These are phyloP conservation scores for Bipolaris oryzae DNA, from an alignment of 2,329 filamentous ascomycete genomes.

Conservation along the genomic window DNA sequence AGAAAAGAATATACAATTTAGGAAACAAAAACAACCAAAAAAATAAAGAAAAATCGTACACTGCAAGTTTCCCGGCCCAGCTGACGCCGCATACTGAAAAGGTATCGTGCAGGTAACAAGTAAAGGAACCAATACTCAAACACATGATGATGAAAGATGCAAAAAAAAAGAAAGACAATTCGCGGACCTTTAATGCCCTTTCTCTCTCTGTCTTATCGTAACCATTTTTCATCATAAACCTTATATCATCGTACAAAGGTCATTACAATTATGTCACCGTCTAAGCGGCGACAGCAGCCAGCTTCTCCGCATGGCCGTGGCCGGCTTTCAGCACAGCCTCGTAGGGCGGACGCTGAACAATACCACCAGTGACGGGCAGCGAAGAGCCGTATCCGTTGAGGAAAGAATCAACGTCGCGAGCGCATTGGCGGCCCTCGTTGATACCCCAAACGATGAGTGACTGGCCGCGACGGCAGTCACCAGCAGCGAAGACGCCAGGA, in stretches of 20 bases:
- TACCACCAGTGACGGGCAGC: conserved; percentile 90
- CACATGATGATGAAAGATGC: conserved; percentile 19
- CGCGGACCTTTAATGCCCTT: conserved; percentile 10
- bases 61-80: conserved; percentile 41
- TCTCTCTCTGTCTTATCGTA: neutral
- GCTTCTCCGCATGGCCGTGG: conserved; percentile 46
- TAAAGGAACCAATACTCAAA: conserved; percentile 24
- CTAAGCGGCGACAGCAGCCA: conserved; percentile 48
- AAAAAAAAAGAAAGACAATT: conserved; percentile 9
- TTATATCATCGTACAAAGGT: conserved; percentile 8
- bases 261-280: conserved; percentile 11
- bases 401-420: conserved; percentile 88
- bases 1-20: conserved; percentile 16
- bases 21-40: conserved; percentile 14
- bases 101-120: conserved; percentile 46
- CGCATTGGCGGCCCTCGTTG: conserved; percentile 93
- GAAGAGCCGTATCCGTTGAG: conserved; percentile 76
- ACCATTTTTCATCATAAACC: conserved; percentile 6
- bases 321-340: conserved; percentile 63
- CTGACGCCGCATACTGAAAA: conserved; percentile 41
- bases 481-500: conserved; percentile 87
- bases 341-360: conserved; percentile 81
- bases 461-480: conserved; percentile 93
- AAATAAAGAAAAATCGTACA: conserved; percentile 28
- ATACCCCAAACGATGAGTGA: conserved; percentile 98